phyloP scores from a whole-genome alignment of 1,284 basidiomycete genomes.

The Ganoderma sinense region DNA sequence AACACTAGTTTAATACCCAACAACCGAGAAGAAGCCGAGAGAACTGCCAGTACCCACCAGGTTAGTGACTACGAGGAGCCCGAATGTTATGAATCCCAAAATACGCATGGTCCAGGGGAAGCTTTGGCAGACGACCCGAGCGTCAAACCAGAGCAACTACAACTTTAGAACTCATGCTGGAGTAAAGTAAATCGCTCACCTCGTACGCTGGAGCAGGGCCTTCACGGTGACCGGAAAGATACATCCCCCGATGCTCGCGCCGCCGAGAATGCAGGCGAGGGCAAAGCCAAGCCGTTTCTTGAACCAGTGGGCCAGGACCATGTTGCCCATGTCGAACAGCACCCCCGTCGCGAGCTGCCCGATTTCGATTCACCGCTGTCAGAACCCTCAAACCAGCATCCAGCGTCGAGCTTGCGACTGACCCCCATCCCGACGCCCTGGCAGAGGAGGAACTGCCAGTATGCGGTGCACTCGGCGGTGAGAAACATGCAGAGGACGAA shows the following conservation, averaged over 20 bases:
- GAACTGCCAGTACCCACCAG: constrained; percentile 34
- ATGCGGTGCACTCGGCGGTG: neutral
- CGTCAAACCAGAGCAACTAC: no score
- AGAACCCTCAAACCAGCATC: neutral
- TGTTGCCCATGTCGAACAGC: neutral
- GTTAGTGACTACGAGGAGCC: constrained; percentile 50
- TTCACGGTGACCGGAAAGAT: constrained; percentile 49
- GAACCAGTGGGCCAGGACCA: constrained; percentile 51
- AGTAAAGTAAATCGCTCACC: constrained; percentile 42
- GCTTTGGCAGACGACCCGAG: constrained; percentile 10
- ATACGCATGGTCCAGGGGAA: no score
- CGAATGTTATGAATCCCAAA: no score
- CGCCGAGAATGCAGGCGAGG: constrained; percentile 45
- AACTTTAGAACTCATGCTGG: no score
- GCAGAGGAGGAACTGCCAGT: neutral
- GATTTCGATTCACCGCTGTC: constrained; percentile 19
- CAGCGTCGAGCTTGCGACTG: constrained; percentile 48
- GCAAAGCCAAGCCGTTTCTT: constrained; percentile 47
- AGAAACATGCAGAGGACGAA: neutral
- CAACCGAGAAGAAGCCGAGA: neutral
- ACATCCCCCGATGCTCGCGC: constrained; percentile 51
- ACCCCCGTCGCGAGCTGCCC: neutral
- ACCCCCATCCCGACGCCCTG: neutral
- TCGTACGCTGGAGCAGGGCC: constrained; percentile 45
- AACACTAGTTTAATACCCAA: neutral